Percentiles rank a stretch among this genome's conserved stretches.
Conservation (phyloP, 768 basidiomycete species). For the Phanerochaete sordida region DNA sequence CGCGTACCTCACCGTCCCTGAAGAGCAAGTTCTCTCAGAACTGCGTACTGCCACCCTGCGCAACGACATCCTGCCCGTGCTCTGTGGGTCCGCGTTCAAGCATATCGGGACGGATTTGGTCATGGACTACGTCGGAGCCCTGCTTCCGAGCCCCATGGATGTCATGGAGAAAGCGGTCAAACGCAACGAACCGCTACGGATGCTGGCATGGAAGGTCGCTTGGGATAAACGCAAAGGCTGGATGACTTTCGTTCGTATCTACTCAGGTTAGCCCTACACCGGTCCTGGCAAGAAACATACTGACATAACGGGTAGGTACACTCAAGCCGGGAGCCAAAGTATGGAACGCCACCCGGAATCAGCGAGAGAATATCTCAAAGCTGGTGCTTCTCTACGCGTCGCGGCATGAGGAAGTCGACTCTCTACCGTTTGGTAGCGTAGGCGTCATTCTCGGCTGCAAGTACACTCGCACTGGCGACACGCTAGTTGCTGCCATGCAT, state of each 20-base stretch:
- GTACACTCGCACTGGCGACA: slow-evolving; percentile 85
- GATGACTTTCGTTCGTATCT: slow-evolving; percentile 92
- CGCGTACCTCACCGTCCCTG: slow-evolving; percentile 61
- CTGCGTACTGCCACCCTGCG: slow-evolving; percentile 65
- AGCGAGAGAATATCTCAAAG: slow-evolving; percentile 72
- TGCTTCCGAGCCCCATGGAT: slow-evolving; percentile 77
- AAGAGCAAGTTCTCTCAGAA: slow-evolving; percentile 51
- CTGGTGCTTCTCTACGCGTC: slow-evolving; percentile 78
- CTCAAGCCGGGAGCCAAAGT: slow-evolving; percentile 59
- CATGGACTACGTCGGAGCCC: slow-evolving; percentile 78
- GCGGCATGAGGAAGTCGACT: slow-evolving; percentile 71
- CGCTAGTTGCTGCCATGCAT: slow-evolving; percentile 56
- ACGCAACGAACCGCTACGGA: slow-evolving; percentile 47
- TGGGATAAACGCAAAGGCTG: slow-evolving; percentile 84
- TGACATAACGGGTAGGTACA: slow-evolving; percentile 45
- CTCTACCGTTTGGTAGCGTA: slow-evolving; percentile 76
- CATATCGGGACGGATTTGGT: slow-evolving; percentile 79
- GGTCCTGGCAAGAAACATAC: neutral
- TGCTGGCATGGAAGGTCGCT: slow-evolving; percentile 85
- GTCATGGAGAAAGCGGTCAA: slow-evolving; percentile 37
- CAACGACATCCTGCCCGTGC: slow-evolving; percentile 68
- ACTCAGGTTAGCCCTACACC: slow-evolving; percentile 62
- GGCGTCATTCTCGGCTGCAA: slow-evolving; percentile 83
- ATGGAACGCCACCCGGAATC: slow-evolving; percentile 62
- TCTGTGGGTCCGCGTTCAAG: slow-evolving; percentile 81